phyloP scores from a whole-genome alignment of 31 red algal genomes.

The Porphyra umbilicalis region DNA sequence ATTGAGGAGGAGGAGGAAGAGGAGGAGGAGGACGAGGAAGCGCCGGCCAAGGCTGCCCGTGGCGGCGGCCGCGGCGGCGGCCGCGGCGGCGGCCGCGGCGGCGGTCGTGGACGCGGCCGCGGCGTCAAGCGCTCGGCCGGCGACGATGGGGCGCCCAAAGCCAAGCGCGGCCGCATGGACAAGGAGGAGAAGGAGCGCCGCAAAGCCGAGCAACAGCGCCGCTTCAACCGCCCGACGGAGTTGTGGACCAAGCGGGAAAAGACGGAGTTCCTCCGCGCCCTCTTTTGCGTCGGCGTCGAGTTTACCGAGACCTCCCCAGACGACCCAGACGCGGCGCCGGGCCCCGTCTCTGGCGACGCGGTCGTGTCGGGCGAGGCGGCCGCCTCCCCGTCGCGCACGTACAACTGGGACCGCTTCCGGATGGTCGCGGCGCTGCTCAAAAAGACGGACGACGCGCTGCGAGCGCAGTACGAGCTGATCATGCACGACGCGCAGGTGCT shows the following conservation, averaged over 20 bases:
- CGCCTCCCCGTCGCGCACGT: not conserved
- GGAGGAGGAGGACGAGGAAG: not conserved
- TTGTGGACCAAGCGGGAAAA: conserved; percentile 54
- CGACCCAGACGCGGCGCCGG: not conserved
- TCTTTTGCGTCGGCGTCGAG: conserved; percentile 57
- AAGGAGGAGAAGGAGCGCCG: not conserved
- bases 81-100: not conserved
- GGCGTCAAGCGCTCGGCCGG: not conserved
- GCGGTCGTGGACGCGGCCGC: too few relatives aligned
- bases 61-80: not conserved
- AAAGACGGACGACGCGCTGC: conserved; percentile 34
- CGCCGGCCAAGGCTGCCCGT: not conserved
- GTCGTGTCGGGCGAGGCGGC: conserved; percentile 8
- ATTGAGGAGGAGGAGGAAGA: not conserved
- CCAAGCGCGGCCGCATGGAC: not conserved
- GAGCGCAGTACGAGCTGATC: conserved; percentile 32
- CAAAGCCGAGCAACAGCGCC: not conserved
- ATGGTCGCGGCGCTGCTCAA: conserved; percentile 33
- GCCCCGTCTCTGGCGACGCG: conserved; percentile 31
- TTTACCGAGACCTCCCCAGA: not conserved
- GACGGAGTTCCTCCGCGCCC: conserved; percentile 49
- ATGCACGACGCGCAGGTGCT: conserved; percentile 47
- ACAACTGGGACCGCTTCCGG: conserved; percentile 58
- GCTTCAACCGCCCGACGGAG: not conserved
- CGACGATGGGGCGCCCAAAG: not conserved